Evolutionary conservation across 2,329 filamentous ascomycete genomes (phyloP).

Genomic region (Herpotrichia juniperi): DNA sequence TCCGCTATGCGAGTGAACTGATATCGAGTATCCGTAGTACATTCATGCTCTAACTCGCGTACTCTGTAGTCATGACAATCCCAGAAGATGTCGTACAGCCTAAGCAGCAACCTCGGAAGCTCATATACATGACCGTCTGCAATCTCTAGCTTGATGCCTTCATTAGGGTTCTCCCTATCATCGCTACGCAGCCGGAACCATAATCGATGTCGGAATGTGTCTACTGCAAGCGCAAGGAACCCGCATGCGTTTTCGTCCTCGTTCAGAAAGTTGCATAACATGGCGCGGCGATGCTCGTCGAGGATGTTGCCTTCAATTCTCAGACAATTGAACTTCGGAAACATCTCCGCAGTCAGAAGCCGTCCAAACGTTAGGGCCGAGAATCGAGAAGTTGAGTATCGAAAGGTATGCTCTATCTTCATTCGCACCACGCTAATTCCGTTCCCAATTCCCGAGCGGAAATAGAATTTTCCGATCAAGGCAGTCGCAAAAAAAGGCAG

Average conservation of each 20-base stretch:
- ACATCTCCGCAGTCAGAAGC: constrained; percentile 1
- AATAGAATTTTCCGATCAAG: background rate
- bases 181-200: constrained; percentile 1
- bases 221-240: background rate
- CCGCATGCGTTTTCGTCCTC: constrained; percentile 3
- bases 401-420: constrained; percentile 8
- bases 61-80: constrained; percentile 7
- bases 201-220: background rate
- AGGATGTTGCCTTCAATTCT: constrained; percentile 6
- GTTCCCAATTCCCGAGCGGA: background rate
- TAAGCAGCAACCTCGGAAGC: constrained; percentile 1
- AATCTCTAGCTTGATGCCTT: background rate
- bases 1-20: constrained; percentile 1
- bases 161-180: background rate
- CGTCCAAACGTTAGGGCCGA: constrained; percentile 11
- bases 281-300: background rate
- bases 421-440: background rate
- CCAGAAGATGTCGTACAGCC: constrained; percentile 11
- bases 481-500: constrained; percentile 8
- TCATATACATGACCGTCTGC: constrained; percentile 1
- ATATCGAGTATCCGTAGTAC: background rate
- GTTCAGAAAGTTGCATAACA: constrained; percentile 2
- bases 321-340: constrained; percentile 7
- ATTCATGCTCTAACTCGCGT: background rate
- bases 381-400: constrained; percentile 11